Percentiles rank a stretch among this genome's conserved stretches.
These are phyloP conservation scores for Syncephalastrum contaminatum DNA, from an alignment of 371 early-diverging fungal genomes.

Conservation along the genomic window DNA sequence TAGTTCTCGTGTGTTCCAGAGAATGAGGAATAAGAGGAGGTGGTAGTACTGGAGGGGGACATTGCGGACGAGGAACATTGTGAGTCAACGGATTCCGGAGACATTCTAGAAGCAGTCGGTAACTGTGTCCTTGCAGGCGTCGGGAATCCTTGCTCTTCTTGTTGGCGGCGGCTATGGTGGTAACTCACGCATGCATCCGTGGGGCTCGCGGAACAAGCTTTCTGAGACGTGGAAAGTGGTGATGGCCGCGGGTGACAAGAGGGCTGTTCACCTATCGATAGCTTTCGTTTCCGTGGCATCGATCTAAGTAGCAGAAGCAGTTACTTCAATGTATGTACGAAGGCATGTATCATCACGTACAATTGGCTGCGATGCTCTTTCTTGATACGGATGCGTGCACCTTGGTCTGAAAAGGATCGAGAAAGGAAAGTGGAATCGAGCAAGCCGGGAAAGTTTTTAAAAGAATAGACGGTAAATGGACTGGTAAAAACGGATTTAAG, in stretches of 20 bases:
- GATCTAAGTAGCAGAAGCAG: conserved; percentile 4
- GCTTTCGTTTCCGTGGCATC: conserved; percentile 29
- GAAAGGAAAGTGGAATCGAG: conserved; percentile 57
- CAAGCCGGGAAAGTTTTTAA: conserved; percentile 93
- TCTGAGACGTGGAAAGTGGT: conserved; percentile 2
- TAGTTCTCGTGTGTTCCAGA: background rate
- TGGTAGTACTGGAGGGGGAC: conserved; percentile 11
- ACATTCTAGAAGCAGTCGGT: background rate
- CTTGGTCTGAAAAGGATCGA: conserved; percentile 52
- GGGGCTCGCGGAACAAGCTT: background rate
- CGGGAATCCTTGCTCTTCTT: background rate
- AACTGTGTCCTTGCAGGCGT: background rate
- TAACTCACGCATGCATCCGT: conserved; percentile 3
- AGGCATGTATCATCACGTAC: conserved; percentile 18
- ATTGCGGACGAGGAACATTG: conserved; percentile 3
- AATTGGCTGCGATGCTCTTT: conserved; percentile 47
- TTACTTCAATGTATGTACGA: conserved; percentile 1
- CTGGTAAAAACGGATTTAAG: conserved; percentile 48
- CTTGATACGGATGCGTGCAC: conserved; percentile 50
- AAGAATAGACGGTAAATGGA: conserved; percentile 77
- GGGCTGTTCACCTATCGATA: conserved; percentile 9
- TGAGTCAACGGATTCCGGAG: conserved; percentile 3
- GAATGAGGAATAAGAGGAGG: conserved; percentile 5
- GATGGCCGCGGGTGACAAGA: conserved; percentile 2
- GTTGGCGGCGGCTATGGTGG: background rate